Evolutionary conservation across 805 yeast species (phyloP).

Genomic region (Metschnikowia rubicola): DNA sequence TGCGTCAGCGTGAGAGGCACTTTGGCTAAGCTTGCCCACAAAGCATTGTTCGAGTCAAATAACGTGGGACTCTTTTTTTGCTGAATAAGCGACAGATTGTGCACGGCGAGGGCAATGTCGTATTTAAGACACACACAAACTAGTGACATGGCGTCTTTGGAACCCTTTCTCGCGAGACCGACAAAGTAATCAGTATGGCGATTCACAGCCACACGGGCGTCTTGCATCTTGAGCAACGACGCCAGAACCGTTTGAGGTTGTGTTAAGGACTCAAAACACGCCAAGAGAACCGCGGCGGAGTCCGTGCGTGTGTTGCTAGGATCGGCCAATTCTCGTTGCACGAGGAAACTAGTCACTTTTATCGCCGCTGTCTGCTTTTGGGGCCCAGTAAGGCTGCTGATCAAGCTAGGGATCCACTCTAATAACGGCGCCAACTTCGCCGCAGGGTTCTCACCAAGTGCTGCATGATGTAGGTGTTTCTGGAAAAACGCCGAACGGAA

Average conservation of each 20-base stretch:
- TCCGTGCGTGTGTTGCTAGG: neutral
- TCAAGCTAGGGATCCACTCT: slow-evolving; percentile 53
- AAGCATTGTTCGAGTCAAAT: slow-evolving; percentile 7
- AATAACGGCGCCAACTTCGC: slow-evolving; percentile 38
- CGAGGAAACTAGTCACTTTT: slow-evolving; percentile 47
- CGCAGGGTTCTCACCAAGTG: slow-evolving; percentile 10
- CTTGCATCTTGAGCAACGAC: slow-evolving; percentile 41
- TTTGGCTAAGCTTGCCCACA: slow-evolving; percentile 13
- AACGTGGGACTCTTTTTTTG: slow-evolving; percentile 13
- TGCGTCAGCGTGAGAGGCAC: slow-evolving; percentile 9
- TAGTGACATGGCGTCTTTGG: slow-evolving; percentile 2
- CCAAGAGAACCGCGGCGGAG: slow-evolving; percentile 13
- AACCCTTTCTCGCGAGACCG: slow-evolving; percentile 16
- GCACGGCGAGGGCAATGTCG: slow-evolving; percentile 16
- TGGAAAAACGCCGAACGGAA: slow-evolving; percentile 51
- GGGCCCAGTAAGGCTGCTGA: slow-evolving; percentile 42
- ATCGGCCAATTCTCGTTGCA: slow-evolving; percentile 22
- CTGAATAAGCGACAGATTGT: slow-evolving; percentile 11
- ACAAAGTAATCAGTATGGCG: slow-evolving; percentile 35
- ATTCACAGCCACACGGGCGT: slow-evolving; percentile 48
- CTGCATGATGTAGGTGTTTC: slow-evolving; percentile 26
- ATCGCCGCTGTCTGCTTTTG: slow-evolving; percentile 53
- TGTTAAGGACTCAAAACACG: slow-evolving; percentile 17
- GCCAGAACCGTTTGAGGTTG: slow-evolving; percentile 24
- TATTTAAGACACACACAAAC: slow-evolving; percentile 17